A percentile compares a stretch with the other conserved stretches of the same genome.
Conservation (phyloP, 257 asterid genomes). For the Orobanche coerulescens region DNA sequence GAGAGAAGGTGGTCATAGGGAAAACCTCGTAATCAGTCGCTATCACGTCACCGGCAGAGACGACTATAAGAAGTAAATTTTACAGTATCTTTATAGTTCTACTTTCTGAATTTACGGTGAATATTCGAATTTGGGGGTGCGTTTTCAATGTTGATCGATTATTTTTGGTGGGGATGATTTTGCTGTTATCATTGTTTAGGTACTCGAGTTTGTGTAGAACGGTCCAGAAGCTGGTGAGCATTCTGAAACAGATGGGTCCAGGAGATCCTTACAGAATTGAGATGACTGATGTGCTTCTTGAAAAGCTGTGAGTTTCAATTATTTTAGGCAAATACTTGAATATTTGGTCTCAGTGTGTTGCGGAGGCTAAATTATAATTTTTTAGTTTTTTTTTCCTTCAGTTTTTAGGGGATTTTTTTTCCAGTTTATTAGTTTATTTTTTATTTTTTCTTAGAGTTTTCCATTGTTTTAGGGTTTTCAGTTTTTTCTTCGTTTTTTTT, state of each 20-base stretch:
- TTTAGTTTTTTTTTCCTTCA: no score
- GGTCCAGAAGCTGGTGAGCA: slow-evolving; percentile 79
- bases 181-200: slow-evolving; percentile 46
- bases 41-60: slow-evolving; percentile 80
- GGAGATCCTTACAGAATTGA: slow-evolving; percentile 75
- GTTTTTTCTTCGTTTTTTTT: no score
- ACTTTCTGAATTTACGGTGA: not conserved
- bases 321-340: no score
- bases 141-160: not conserved
- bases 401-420: no score
- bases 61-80: slow-evolving; percentile 71
- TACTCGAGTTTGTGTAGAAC: slow-evolving; percentile 73
- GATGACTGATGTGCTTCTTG: slow-evolving; percentile 86
- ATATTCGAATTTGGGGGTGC: not conserved
- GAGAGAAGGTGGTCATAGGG: slow-evolving; percentile 92
- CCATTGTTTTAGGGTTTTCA: no score
- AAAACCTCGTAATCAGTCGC: slow-evolving; percentile 61
- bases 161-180: not conserved
- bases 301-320: slow-evolving; percentile 68
- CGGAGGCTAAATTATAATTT: no score
- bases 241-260: slow-evolving; percentile 80
- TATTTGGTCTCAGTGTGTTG: no score
- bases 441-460: no score
- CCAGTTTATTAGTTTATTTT: no score
- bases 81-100: not conserved